phyloP scores from a whole-genome alignment of 1,139 yeast species.

The Hemisphaericaspora xylanilytica region DNA sequence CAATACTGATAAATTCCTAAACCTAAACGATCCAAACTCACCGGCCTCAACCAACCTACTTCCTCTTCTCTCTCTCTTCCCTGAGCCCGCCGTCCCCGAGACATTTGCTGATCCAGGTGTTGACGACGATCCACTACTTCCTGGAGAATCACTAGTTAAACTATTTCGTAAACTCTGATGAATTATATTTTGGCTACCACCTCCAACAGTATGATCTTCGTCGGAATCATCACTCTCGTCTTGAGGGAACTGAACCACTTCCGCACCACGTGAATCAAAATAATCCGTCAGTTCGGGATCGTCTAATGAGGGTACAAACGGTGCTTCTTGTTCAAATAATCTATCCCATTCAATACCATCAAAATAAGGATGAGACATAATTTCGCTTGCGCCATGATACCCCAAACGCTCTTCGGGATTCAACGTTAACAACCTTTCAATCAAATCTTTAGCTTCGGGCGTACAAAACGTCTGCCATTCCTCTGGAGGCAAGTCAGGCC shows the following conservation, averaged over 20 bases:
- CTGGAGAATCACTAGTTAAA: slow-evolving; percentile 4
- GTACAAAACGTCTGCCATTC: slow-evolving; percentile 57
- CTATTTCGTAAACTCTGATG: slow-evolving; percentile 1
- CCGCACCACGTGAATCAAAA: slow-evolving; percentile 90
- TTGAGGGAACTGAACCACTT: slow-evolving; percentile 56
- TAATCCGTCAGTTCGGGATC: slow-evolving; percentile 90
- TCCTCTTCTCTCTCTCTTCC: slow-evolving; percentile 63
- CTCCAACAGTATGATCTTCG: slow-evolving; percentile 14
- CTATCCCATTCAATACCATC: slow-evolving; percentile 69
- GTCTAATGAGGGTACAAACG: slow-evolving; percentile 77
- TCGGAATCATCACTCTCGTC: slow-evolving; percentile 41
- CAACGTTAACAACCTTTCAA: slow-evolving; percentile 55
- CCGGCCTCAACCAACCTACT: slow-evolving; percentile 67
- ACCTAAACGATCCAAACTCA: slow-evolving; percentile 93
- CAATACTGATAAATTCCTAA: slow-evolving; percentile 81
- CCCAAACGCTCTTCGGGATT: slow-evolving; percentile 75
- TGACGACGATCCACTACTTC: slow-evolving; percentile 5
- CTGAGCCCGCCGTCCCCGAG: slow-evolving; percentile 9
- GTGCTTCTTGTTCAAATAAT: slow-evolving; percentile 71
- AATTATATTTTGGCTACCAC: not conserved
- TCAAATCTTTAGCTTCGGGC: slow-evolving; percentile 71
- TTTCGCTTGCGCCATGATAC: slow-evolving; percentile 71
- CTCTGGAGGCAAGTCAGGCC: slow-evolving; percentile 74
- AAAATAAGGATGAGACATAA: slow-evolving; percentile 76
- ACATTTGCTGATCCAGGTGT: slow-evolving; percentile 11